These are phyloP conservation scores for Fraxinus americana DNA, from an alignment of 257 asterid species.

Conservation along the genomic window DNA sequence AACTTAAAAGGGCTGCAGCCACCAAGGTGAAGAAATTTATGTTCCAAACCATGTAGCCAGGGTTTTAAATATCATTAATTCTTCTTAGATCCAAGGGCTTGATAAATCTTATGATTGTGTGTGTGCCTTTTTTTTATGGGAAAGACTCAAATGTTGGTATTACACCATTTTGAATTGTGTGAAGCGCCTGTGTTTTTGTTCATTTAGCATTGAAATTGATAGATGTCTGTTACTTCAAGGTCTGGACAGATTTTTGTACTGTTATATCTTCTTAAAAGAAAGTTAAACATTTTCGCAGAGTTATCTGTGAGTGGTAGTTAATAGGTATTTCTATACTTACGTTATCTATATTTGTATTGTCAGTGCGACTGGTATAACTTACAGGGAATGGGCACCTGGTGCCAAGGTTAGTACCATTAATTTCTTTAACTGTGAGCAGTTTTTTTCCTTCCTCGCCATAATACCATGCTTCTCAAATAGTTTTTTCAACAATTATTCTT, in stretches of 20 bases:
- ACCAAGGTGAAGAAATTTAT: conserved; percentile 4
- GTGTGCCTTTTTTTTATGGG: conserved; percentile 5
- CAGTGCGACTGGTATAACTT: conserved; percentile 95
- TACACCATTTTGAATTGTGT: not conserved
- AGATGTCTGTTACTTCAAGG: conserved; percentile 2
- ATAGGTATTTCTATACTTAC: conserved; percentile 24
- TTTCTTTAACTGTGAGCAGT: conserved; percentile 6
- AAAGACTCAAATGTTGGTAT: not conserved
- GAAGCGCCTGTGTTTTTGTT: conserved; percentile 16
- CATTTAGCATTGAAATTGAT: conserved; percentile 3
- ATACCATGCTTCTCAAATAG: not conserved
- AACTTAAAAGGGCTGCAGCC: not conserved
- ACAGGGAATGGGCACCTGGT: conserved; percentile 99
- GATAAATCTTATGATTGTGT: conserved; percentile 15
- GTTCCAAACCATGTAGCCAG: conserved; percentile 10
- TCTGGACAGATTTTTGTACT: conserved; percentile 10
- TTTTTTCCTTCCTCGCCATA: conserved; percentile 8
- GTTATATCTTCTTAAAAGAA: conserved; percentile 7
- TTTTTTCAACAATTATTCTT: conserved; percentile 1
- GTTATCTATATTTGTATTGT: conserved; percentile 35
- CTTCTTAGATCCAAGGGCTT: not conserved
- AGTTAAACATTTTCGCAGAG: not conserved
- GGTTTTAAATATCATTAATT: conserved; percentile 1
- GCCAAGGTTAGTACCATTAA: conserved; percentile 75
- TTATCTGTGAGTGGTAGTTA: conserved; percentile 1